These are phyloP conservation scores for Rhizopus microsporus DNA, from an alignment of 371 early-diverging fungal species.

Conservation along the genomic window DNA sequence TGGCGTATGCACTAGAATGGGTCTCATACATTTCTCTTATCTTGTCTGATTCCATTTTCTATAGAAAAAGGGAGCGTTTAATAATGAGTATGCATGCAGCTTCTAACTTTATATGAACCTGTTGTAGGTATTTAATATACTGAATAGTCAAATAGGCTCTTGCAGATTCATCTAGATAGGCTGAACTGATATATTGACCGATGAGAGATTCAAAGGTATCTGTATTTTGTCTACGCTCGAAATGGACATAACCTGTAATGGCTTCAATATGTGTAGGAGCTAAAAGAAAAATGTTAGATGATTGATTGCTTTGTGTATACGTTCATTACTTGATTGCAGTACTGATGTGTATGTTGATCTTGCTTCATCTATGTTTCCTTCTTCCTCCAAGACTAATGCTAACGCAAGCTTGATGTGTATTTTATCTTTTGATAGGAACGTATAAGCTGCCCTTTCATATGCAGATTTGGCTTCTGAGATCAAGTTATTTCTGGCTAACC, in stretches of 20 bases:
- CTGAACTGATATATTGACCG: slow-evolving; percentile 32
- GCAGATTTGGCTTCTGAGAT: slow-evolving; percentile 40
- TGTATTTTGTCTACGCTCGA: slow-evolving; percentile 53
- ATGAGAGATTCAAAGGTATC: slow-evolving; percentile 42
- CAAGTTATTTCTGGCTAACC: slow-evolving; percentile 29
- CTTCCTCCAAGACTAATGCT: slow-evolving; percentile 59
- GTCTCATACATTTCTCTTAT: slow-evolving; percentile 48
- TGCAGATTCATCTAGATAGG: slow-evolving; percentile 36
- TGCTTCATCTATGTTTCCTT: slow-evolving; percentile 50
- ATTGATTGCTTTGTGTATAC: background rate
- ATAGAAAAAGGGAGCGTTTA: background rate
- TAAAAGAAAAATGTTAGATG: slow-evolving; percentile 9
- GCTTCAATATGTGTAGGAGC: slow-evolving; percentile 63
- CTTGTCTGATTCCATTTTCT: slow-evolving; percentile 42
- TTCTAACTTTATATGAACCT: slow-evolving; percentile 11
- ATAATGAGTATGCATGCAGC: too few relatives aligned
- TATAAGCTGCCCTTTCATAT: slow-evolving; percentile 34
- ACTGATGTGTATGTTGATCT: slow-evolving; percentile 46
- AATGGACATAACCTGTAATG: slow-evolving; percentile 53
- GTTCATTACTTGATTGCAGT: slow-evolving; percentile 42
- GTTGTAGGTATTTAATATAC: slow-evolving; percentile 48
- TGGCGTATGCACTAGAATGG: slow-evolving; percentile 29
- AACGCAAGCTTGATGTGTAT: slow-evolving; percentile 48
- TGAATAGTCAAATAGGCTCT: slow-evolving; percentile 53
- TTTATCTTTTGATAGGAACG: slow-evolving; percentile 34